phyloP scores from a whole-genome alignment of 176 grass and related monocot species.

The Chrysopogon serrulatus region DNA sequence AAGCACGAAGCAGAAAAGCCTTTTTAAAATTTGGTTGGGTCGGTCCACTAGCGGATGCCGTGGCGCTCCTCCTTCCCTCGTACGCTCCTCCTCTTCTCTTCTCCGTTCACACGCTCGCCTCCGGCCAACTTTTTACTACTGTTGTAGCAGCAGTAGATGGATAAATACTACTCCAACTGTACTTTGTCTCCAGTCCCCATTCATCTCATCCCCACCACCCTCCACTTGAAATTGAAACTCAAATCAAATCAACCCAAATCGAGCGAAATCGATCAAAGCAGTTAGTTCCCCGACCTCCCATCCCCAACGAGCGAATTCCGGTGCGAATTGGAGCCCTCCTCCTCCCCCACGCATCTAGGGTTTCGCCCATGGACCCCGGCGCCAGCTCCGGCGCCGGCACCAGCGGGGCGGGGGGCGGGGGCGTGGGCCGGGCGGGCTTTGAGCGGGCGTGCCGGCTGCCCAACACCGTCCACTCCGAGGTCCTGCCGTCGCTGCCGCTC shows the following conservation, averaged over 20 bases:
- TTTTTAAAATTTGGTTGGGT: too few relatives aligned
- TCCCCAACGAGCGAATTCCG: neutral
- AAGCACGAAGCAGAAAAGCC: too few relatives aligned
- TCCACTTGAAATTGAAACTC: neutral
- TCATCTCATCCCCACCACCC: neutral
- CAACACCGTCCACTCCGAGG: conserved; percentile 83
- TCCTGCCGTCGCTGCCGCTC: conserved; percentile 68
- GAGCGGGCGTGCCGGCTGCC: conserved; percentile 78
- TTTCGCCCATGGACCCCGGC: conserved; percentile 15
- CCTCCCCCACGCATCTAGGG: conserved; percentile 35
- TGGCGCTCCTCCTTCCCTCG: too few relatives aligned
- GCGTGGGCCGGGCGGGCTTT: conserved; percentile 32
- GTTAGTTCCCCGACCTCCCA: too few relatives aligned
- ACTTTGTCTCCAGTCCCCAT: neutral
- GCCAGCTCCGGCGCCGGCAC: neutral
- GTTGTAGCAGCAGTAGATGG: too few relatives aligned
- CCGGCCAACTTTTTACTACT: too few relatives aligned
- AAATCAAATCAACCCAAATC: neutral
- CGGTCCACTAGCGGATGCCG: too few relatives aligned
- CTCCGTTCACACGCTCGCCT: too few relatives aligned
- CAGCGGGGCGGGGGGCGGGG: neutral
- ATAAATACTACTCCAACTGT: too few relatives aligned
- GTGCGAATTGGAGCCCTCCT: neutral
- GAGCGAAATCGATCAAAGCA: too few relatives aligned
- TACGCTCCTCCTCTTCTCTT: too few relatives aligned